Evolutionary conservation across 2,329 filamentous ascomycete species (phyloP), one percentile per base, ranked within the genome.

Genomic region (Pestalotiopsis fici): DNA sequence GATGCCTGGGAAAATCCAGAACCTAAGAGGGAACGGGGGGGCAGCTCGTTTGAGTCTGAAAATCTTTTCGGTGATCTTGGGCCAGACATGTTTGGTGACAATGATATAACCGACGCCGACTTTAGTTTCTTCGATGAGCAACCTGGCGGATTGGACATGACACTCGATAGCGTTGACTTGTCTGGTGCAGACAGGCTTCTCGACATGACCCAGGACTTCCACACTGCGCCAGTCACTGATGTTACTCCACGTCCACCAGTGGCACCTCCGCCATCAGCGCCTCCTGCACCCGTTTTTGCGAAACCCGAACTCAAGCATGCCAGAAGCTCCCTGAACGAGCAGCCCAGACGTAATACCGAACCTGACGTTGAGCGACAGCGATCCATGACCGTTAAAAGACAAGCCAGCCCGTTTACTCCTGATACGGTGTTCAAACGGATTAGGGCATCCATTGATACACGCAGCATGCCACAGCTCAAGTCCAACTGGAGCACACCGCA

Each of bases 111-210:
- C 1, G 93, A 96, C 72, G 92, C 89, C 5, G 93, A 96, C 74
- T 95, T 95, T 76, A 93, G 88, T 75, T 95, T 95, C 77, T 95
- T 95, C 72, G 92, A 95, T 73, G 90, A 91, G 69, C 80, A 86
- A 28, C 83, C 86, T 3, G 82, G 77, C 2, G 79, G 78, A 12
- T 77, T 79, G 27, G 81, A 81, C 55, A 67, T 84, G 54, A 69
- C 79, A 2, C 71, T 79, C 12, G 76, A 73, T 28, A 65, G 80
- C 39, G 69, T 77, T 12, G 75, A 74, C 7, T 71, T 80, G 50
- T 67, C 72, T 18, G 71, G 70, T 31, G 23, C 72, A 54, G 66
- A 73, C 39, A 61, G 72, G 2, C 73, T 59, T 28, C 68, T 71
- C 13, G 68, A 70, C 39, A 68, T 73, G 59, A 31, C 68, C 3